A percentile compares a stretch with the other conserved stretches of the same genome.
Conservation (phyloP, 176 grass and related monocot genomes). For the Thalia dealbata region DNA sequence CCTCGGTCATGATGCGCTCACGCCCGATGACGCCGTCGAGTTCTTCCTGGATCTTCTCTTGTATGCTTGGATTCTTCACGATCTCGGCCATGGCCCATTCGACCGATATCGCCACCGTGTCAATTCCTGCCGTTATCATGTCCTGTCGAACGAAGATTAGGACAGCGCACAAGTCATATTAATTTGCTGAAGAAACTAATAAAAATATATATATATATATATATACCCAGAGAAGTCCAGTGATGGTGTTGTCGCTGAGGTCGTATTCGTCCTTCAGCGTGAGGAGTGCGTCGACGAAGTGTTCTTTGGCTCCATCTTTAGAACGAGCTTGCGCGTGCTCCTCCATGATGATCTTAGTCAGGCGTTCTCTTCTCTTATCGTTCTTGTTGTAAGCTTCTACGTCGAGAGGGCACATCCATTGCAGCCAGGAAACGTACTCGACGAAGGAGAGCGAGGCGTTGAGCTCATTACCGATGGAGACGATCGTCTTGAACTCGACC, state of each 20-base stretch:
- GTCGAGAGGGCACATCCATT: constrained; percentile 39
- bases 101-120: constrained; percentile 53
- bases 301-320: constrained; percentile 36
- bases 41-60: constrained; percentile 56
- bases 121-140: constrained; percentile 45
- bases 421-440: constrained; percentile 32
- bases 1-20: constrained; percentile 39
- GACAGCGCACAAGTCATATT: neutral
- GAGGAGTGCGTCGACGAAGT: constrained; percentile 57
- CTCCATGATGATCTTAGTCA: constrained; percentile 55
- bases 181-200: neutral
- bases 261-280: constrained; percentile 52
- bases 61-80: constrained; percentile 46
- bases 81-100: constrained; percentile 70
- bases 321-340: constrained; percentile 44
- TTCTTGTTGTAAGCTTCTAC: constrained; percentile 37
- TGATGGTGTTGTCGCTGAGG: constrained; percentile 56
- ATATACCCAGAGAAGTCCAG: constrained; percentile 69
- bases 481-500: constrained; percentile 57
- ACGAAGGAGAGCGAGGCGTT: constrained; percentile 55
- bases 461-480: constrained; percentile 48
- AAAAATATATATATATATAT: too few species aligned
- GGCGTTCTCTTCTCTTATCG: constrained; percentile 27
- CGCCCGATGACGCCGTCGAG: constrained; percentile 35
- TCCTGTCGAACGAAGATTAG: neutral